Percentiles rank a stretch among this genome's conserved stretches.
These are phyloP conservation scores for Tetrahymena borealis DNA, from an alignment of 73 alveolate genomes.

Conservation along the genomic window DNA sequence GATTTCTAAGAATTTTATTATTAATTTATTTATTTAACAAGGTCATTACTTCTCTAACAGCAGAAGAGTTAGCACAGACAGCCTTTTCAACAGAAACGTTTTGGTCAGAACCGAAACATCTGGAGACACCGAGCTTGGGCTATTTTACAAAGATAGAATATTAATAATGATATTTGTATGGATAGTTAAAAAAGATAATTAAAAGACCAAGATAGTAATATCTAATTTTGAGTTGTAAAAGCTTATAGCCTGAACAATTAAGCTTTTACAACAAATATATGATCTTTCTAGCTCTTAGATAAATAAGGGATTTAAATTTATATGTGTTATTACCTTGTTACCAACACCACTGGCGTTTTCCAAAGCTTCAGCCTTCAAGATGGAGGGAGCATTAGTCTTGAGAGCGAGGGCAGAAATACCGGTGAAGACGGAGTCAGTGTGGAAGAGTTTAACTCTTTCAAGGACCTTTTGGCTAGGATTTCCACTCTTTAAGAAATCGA, in stretches of 20 bases:
- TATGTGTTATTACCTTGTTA: slow-evolving; percentile 9
- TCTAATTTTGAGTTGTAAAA: no score
- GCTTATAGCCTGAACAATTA: no score
- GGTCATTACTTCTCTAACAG: slow-evolving; percentile 80
- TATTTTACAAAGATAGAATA: neutral
- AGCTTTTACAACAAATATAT: no score
- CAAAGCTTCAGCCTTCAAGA: slow-evolving; percentile 26
- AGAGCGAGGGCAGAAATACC: slow-evolving; percentile 77
- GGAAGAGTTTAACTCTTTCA: slow-evolving; percentile 64
- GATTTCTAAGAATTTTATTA: no score
- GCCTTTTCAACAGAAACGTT: slow-evolving; percentile 80
- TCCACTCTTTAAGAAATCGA: slow-evolving; percentile 39
- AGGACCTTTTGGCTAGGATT: slow-evolving; percentile 45
- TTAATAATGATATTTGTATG: neutral
- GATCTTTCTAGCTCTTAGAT: no score
- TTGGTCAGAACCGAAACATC: slow-evolving; percentile 57
- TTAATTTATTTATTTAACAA: no score
- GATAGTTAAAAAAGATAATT: no score
- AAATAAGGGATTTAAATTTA: neutral
- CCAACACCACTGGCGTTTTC: neutral
- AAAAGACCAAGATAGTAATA: no score
- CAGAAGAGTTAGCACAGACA: slow-evolving; percentile 69
- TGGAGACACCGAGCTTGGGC: slow-evolving; percentile 46
- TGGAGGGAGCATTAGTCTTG: slow-evolving; percentile 78
- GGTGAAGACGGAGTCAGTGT: slow-evolving; percentile 78